Evolutionary conservation across 176 grass and related monocot genomes (phyloP), one percentile per base, ranked within the genome.

Genomic region (Phyllostachys edulis): DNA sequence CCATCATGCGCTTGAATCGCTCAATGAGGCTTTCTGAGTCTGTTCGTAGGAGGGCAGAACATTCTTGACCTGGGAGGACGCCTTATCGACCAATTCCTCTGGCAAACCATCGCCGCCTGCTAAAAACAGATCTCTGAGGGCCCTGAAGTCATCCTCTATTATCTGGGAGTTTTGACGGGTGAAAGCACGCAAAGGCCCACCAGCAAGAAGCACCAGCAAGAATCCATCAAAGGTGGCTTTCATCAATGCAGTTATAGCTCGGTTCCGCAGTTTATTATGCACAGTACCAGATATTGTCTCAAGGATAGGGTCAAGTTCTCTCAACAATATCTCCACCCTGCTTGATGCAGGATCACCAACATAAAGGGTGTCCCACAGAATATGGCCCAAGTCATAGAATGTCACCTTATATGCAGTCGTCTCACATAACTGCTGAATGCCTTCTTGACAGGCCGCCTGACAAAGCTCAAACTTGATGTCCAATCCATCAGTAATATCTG

Each of bases 61-160:
- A 90, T 98, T 95, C 85, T 94, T 98, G 52, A 93, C 88, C 80
- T 95, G 96, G 42, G 87, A 86, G 10, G 96, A 92, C 10, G 92
- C 93, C 87, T 98, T 98, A 56, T 95, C 93, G 6, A 98, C 93
- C 66, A 98, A 57, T 81, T 98, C 96, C 71, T 92, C 91, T 13
- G 96, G 96, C 69, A 98, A 89, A 76, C 96, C 96, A 81, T 98
- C 96, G 10, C 96, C 96, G 79, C 94, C 93, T 3, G 96, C 96
- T 37, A 98, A 85, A 77, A 90, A 98, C 79, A 98, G 85, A 63
- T 86, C 89, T 73, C 89, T 92, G 21, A 98, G 87, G 74, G 89
- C 80, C 77, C 86, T 92, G 55, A 95, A 98, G 81, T 98, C 96
- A 60, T 87, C 91, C 71, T 93, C 91, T 71, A 98, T 75, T 74